Conservation (phyloP, 768 basidiomycete genomes). For the Boletus speciosus region DNA sequence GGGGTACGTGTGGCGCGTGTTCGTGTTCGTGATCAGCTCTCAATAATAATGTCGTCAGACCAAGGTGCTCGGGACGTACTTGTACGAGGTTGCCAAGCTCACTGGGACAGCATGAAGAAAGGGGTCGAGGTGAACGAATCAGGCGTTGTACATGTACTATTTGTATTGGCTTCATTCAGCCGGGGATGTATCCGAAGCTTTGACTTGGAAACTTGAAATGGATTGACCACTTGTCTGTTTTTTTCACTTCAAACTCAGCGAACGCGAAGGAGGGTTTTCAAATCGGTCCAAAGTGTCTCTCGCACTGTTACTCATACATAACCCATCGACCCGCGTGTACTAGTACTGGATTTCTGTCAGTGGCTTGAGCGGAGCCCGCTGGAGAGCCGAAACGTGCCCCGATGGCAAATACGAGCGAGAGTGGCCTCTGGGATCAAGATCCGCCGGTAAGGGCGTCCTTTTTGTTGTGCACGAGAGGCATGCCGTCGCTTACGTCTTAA, state of each 20-base stretch:
- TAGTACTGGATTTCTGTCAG: not conserved
- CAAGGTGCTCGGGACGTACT: conserved; percentile 32
- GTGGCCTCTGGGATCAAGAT: conserved; percentile 19
- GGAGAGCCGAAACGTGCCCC: not conserved
- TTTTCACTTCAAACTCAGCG: conserved; percentile 21
- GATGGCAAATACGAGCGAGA: conserved; percentile 15
- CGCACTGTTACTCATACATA: not conserved
- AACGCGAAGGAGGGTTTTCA: conserved; percentile 1
- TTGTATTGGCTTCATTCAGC: not conserved
- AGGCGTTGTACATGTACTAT: not conserved
- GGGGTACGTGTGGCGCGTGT: conserved; percentile 49
- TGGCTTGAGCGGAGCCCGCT: not conserved
- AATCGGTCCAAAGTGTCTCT: not conserved
- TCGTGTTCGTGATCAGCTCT: not conserved
- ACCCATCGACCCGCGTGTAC: not conserved
- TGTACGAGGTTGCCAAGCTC: conserved; percentile 30
- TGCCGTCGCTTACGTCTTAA: conserved; percentile 15
- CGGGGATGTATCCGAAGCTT: not conserved
- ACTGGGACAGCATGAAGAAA: conserved; percentile 10
- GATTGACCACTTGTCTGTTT: too few relatives aligned
- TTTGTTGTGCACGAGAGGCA: not conserved
- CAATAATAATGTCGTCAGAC: conserved; percentile 19
- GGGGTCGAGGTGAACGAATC: not conserved
- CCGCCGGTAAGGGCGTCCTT: conserved; percentile 6
- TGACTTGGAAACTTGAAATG: not conserved